Base-by-base conservation (phyloP, 177 flowering plant species). In the Telopea speciosissima region DNA sequence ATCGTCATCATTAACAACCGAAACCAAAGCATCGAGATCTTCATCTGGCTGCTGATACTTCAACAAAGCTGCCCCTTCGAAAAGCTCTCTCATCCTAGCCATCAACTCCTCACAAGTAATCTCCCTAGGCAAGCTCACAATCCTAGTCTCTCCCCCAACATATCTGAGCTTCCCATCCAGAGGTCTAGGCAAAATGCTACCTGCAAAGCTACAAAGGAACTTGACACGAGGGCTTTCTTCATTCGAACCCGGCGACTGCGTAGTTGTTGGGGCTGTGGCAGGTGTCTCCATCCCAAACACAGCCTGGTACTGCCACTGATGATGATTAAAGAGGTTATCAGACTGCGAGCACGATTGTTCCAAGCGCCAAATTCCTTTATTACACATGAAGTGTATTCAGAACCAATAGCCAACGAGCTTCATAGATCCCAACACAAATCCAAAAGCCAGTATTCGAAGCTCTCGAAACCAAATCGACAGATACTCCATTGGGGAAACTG, bases 1-100 rank as follows among this genome's bases (percentile, higher is more conserved):
- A 77, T 96, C 99, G 69, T 96, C 99, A 72, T 96, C 95, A 68
- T 96, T 96, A 66, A 96, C 98, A 66, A 96, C 98, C 0, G 99
- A 93, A 0, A 96, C 99, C 31, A 96, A 79, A 5, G 98, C 98
- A 79, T 96, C 99, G 66, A 93, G 95, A 82, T 96, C 99, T 77
- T 96, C 99, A 80, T 96, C 99, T 1, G 98, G 98, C 76, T 96
- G 99, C 76, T 96, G 99, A 68, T 96, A 96, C 73, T 96, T 96
- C 79, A 96, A 69, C 22, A 89, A 75, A 1, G 80, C 72, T 0
- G 85, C 95, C 10, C 81, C 88, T 3, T 91, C 97, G 69, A 80
- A 96, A 23, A 96, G 81, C 75, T 93, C 99, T 72, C 80, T 81
- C 99, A 93, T 91, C 76, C 76, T 88, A 52, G 16, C 74, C 91